These are phyloP conservation scores for Phytophthora syringae DNA, from an alignment of 352 stramenopile species.

Conservation along the genomic window DNA sequence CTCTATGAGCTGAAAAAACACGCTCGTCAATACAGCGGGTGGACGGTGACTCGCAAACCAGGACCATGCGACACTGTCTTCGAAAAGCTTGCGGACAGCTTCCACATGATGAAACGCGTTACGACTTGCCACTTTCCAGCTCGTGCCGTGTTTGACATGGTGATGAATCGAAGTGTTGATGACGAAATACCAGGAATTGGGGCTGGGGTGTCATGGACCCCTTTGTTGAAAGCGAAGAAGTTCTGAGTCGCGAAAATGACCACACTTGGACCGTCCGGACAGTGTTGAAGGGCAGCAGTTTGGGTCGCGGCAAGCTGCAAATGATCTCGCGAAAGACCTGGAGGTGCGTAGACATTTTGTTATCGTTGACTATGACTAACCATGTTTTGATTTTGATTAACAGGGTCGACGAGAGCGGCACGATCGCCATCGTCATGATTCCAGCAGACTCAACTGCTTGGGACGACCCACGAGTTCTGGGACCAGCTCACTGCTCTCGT, in stretches of 20 bases:
- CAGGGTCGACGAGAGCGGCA: slow-evolving; percentile 72
- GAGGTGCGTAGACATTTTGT: slow-evolving; percentile 45
- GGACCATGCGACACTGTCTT: slow-evolving; percentile 60
- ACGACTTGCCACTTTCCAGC: slow-evolving; percentile 67
- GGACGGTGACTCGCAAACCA: slow-evolving; percentile 41
- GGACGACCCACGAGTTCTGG: slow-evolving; percentile 16
- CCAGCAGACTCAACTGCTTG: slow-evolving; percentile 55
- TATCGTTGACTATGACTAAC: neutral
- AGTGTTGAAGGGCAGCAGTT: slow-evolving; percentile 57
- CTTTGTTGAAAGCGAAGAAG: slow-evolving; percentile 55
- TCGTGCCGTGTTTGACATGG: slow-evolving; percentile 75
- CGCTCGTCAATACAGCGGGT: slow-evolving; percentile 41
- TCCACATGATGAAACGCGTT: slow-evolving; percentile 73
- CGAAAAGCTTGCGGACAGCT: slow-evolving; percentile 63
- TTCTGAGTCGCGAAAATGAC: slow-evolving; percentile 53
- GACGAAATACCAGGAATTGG: slow-evolving; percentile 17
- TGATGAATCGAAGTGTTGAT: slow-evolving; percentile 50
- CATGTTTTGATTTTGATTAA: slow-evolving; percentile 1
- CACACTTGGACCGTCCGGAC: slow-evolving; percentile 65
- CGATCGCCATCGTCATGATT: slow-evolving; percentile 72
- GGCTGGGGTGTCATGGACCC: slow-evolving; percentile 38
- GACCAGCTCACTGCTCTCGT: slow-evolving; percentile 16
- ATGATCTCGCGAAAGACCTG: slow-evolving; percentile 74
- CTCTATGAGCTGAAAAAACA: slow-evolving; percentile 65
- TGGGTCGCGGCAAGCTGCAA: slow-evolving; percentile 45